phyloP scores from a whole-genome alignment of 208 protist species.

The Trypanosoma brucei region DNA sequence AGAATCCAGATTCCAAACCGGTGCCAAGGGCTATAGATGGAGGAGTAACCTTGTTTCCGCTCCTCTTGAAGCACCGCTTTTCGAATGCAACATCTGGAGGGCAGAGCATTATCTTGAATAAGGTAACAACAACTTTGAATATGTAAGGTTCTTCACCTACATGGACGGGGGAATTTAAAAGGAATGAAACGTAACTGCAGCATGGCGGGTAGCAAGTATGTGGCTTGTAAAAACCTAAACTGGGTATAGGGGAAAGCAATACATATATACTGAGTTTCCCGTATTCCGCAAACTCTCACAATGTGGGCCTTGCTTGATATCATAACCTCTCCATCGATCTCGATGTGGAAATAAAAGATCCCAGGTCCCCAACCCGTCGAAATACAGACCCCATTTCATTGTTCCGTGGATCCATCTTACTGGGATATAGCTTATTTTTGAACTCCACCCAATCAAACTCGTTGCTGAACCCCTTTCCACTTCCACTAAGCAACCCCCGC shows the following conservation, averaged over 20 bases:
- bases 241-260: background rate
- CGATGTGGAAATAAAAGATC: slow-evolving; percentile 69
- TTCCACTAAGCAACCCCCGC: slow-evolving; percentile 43
- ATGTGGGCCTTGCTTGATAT: background rate
- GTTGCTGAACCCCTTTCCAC: slow-evolving; percentile 73
- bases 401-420: slow-evolving; percentile 74
- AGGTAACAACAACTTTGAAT: slow-evolving; percentile 11
- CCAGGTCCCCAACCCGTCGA: slow-evolving; percentile 73
- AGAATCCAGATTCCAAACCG: slow-evolving; percentile 78
- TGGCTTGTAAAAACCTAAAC: background rate
- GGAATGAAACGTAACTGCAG: slow-evolving; percentile 2
- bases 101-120: slow-evolving; percentile 45
- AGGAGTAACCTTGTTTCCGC: slow-evolving; percentile 57
- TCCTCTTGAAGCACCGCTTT: slow-evolving; percentile 54
- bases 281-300: background rate
- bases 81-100: slow-evolving; percentile 59
- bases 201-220: background rate
- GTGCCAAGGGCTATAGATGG: slow-evolving; percentile 59
- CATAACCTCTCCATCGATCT: slow-evolving; percentile 50
- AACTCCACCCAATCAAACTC: slow-evolving; percentile 82
- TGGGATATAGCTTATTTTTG: slow-evolving; percentile 77
- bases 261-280: slow-evolving; percentile 4
- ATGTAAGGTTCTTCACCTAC: background rate
- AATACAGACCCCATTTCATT: slow-evolving; percentile 88
- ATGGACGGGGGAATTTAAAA: background rate